Evolutionary conservation across 2,329 filamentous ascomycete species (phyloP).

Genomic region (Colletotrichum spaethianum): DNA sequence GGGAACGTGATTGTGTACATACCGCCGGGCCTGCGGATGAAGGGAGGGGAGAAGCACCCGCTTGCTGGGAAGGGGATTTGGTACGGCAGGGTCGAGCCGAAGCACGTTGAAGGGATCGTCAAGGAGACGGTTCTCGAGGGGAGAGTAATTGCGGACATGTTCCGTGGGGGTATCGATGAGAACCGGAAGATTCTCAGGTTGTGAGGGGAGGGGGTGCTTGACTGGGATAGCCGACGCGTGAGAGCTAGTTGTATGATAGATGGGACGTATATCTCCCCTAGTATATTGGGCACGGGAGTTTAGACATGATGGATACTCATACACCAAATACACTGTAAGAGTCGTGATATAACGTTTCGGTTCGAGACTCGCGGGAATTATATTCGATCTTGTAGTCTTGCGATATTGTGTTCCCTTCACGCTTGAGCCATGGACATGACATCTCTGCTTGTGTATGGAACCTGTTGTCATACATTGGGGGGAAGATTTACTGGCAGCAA

Average conservation of each 20-base stretch:
- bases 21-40: constrained; percentile 66
- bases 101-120: constrained; percentile 83
- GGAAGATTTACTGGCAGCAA: no score
- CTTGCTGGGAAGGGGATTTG: constrained; percentile 82
- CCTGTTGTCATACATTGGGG: no score
- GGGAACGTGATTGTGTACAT: constrained; percentile 89
- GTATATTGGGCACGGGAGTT: background rate
- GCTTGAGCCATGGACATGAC: no score
- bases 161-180: constrained; percentile 77
- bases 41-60: constrained; percentile 63
- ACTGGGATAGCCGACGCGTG: background rate
- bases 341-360: background rate
- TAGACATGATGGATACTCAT: background rate
- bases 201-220: background rate
- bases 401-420: background rate
- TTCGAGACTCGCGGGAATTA: background rate
- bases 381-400: background rate
- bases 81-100: constrained; percentile 85
- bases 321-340: background rate
- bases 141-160: constrained; percentile 78
- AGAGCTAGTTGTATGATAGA: constrained; percentile 17
- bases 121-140: constrained; percentile 78
- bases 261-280: background rate
- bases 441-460: no score
- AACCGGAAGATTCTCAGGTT: constrained; percentile 67